A percentile compares a stretch with the other conserved stretches of the same genome.
phyloP scores from a whole-genome alignment of 305 asterid genomes.

The Euphrasia arctica region DNA sequence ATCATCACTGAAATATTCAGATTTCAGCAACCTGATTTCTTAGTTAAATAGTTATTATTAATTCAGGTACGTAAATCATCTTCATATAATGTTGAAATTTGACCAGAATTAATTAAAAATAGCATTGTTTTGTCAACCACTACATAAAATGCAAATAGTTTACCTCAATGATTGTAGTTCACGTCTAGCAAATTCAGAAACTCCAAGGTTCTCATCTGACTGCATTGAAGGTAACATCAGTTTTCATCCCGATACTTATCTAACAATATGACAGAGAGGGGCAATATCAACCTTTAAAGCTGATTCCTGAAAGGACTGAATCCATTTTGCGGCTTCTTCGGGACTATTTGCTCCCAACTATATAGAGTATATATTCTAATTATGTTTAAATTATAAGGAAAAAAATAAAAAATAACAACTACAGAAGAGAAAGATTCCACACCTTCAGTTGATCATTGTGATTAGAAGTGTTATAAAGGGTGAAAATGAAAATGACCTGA shows the following conservation, averaged over 20 bases:
- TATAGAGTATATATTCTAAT: constrained; percentile 28
- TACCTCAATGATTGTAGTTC: constrained; percentile 63
- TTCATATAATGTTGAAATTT: constrained; percentile 20
- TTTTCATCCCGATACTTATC: constrained; percentile 28
- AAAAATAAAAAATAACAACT: constrained; percentile 26
- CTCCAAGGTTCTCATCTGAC: constrained; percentile 61
- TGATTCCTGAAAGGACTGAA: constrained; percentile 85
- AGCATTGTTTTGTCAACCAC: constrained; percentile 12
- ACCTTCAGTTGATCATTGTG: constrained; percentile 93
- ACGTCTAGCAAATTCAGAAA: constrained; percentile 41
- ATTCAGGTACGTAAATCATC: constrained; percentile 19
- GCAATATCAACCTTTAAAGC: constrained; percentile 67
- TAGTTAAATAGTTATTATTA: constrained; percentile 23
- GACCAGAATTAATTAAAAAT: constrained; percentile 16
- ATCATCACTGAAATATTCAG: constrained; percentile 5
- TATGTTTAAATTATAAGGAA: constrained; percentile 16
- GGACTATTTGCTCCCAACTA: constrained; percentile 99
- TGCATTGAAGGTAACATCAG: constrained; percentile 46
- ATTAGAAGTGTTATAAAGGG: constrained; percentile 88
- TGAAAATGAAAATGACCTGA: constrained; percentile 90
- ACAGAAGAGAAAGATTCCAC: constrained; percentile 29
- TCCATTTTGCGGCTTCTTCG: constrained; percentile 97
- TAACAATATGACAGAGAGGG: constrained; percentile 24
- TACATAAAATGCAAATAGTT: constrained; percentile 24
- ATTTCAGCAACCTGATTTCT: constrained; percentile 21